Base-by-base conservation (phyloP, 1,284 basidiomycete species). In the Leccinum pseudoinsigne region DNA sequence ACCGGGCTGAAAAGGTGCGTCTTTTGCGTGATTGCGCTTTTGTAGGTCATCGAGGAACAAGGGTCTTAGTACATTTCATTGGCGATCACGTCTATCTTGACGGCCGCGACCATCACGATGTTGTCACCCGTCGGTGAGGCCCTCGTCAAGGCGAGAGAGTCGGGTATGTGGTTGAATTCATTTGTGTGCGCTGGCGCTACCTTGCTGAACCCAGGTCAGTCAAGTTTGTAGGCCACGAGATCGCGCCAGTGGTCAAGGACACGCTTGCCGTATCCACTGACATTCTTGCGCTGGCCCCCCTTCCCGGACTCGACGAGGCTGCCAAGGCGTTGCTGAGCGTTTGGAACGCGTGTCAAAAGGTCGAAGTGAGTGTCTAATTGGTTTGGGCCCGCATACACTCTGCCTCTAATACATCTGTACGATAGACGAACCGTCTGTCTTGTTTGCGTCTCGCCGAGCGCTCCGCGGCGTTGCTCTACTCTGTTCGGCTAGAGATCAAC, bases 311-410 rank as follows among this genome's bases (percentile, higher is more conserved):
- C 2, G 76, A 78, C 5, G 73, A 79, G 18, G 84, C 82, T 0
- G 87, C 85, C 0, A 77, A 74, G 45, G 80, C 81, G 5, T 69
- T 90, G 38, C 66, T 89, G 18, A 73, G 74, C 14, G 86, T 90
- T 21, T 90, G 88, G 88, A 82, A 87, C 60, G 78, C 85, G 0
- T 75, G 86, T 23, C 79, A 86, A 57, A 66, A 76, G 38, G 85
- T 90, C 26, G 87, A 90, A 65, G 88, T 90, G 66, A 69, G 86
- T 78, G 23, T 12, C 16, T 9, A 5, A 5, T 34, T 31, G 18
- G n/a, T 57, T 55, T 26, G 4, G 26, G 26, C 11, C 9, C 59
- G 14, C 38, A 38, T 55, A 64, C 31, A 31, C 57, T 31, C 38
- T 16, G 42, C 28, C 53, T 21, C 53, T 69, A 4, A 59, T 26